Percentiles rank a stretch among this genome's conserved stretches.
phyloP scores from a whole-genome alignment of 306 rosid genomes.

The Prunus dulcis region DNA sequence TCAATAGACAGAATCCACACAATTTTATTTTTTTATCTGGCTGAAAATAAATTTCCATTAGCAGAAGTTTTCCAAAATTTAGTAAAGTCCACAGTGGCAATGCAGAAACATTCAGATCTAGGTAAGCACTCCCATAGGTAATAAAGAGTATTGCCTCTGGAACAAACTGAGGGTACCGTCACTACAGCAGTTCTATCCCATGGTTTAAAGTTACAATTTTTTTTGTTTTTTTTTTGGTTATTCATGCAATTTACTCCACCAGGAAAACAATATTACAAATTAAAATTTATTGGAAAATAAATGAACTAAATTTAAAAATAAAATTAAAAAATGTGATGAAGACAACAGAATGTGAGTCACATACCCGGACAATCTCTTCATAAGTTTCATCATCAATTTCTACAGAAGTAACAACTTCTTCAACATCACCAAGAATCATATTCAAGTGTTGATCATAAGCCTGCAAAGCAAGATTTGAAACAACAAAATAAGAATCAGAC shows the following conservation, averaged over 20 bases:
- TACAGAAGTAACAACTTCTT: conserved; percentile 84
- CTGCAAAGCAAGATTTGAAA: conserved; percentile 47
- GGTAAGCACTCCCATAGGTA: neutral
- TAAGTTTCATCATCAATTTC: conserved; percentile 98
- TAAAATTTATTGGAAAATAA: neutral
- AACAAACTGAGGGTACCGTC: neutral
- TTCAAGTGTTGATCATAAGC: conserved; percentile 99
- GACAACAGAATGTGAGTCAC: conserved; percentile 16
- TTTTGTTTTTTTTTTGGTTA: neutral
- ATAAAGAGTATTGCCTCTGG: neutral
- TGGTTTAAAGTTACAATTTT: neutral
- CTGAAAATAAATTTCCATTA: neutral
- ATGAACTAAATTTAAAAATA: no score
- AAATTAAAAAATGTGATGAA: neutral
- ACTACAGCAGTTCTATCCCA: conserved; percentile 1
- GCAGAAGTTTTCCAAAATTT: neutral
- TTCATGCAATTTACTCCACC: neutral
- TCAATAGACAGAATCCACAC: neutral
- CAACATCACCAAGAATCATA: conserved; percentile 99
- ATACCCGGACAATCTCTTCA: conserved; percentile 99
- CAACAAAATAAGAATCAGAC: neutral
- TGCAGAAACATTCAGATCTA: neutral
- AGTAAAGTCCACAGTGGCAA: neutral
- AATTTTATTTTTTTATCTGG: no score
- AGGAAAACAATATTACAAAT: neutral